Evolutionary conservation across 371 early-diverging fungal species (phyloP).

Genomic region (Mucor irregularis): DNA sequence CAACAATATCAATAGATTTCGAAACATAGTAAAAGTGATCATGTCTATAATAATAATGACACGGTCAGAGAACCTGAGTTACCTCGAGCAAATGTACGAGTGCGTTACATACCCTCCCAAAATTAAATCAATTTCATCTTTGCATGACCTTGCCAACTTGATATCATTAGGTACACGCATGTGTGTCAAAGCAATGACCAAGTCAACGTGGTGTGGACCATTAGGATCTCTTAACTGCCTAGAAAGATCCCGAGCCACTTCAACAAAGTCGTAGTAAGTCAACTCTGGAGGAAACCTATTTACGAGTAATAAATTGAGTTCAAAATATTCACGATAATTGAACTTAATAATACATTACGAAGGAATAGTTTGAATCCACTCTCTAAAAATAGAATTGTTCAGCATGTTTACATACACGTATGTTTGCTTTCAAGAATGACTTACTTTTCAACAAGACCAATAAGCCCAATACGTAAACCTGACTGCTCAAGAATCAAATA

Average conservation of each 20-base stretch:
- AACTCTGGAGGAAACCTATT: slow-evolving; percentile 56
- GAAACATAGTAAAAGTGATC: slow-evolving; percentile 65
- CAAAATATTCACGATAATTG: background rate
- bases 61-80: too few species aligned
- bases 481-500: slow-evolving; percentile 33
- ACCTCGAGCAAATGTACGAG: too few species aligned
- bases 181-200: slow-evolving; percentile 66
- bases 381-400: slow-evolving; percentile 32
- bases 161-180: slow-evolving; percentile 67
- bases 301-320: background rate
- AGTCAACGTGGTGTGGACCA: slow-evolving; percentile 40
- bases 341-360: slow-evolving; percentile 24
- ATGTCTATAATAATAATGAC: slow-evolving; percentile 36
- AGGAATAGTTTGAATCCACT: slow-evolving; percentile 67
- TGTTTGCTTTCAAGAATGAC: too few species aligned
- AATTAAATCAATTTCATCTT: slow-evolving; percentile 57
- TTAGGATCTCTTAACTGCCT: slow-evolving; percentile 31
- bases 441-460: slow-evolving; percentile 65
- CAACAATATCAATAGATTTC: slow-evolving; percentile 38
- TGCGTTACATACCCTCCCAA: slow-evolving; percentile 53
- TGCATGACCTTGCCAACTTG: slow-evolving; percentile 43
- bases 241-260: slow-evolving; percentile 43
- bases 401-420: too few species aligned
- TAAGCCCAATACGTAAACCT: slow-evolving; percentile 53
- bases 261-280: slow-evolving; percentile 53